A percentile compares a stretch with the other conserved stretches of the same genome.
Conservation (phyloP, 1,139 yeast species). For the Debaryomyces nepalensis region DNA sequence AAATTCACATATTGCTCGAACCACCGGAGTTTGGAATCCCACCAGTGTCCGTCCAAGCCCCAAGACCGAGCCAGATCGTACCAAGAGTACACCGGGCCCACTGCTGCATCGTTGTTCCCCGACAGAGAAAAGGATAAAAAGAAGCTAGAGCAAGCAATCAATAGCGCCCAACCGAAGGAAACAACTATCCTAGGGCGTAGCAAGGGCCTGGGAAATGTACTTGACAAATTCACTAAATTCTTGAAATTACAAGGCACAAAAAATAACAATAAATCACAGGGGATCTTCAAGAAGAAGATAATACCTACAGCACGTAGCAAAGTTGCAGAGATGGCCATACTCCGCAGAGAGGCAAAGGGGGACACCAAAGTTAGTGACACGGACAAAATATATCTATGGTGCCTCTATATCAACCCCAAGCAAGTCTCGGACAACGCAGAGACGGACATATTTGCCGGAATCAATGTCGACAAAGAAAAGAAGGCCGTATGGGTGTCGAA, state of each 20-base stretch:
- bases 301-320: slow-evolving; percentile 16
- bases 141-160: slow-evolving; percentile 45
- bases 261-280: slow-evolving; percentile 14
- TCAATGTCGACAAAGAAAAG: slow-evolving; percentile 34
- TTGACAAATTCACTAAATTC: slow-evolving; percentile 43
- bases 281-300: slow-evolving; percentile 24
- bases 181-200: slow-evolving; percentile 31
- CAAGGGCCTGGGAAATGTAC: slow-evolving; percentile 37
- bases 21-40: slow-evolving; percentile 56
- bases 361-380: slow-evolving; percentile 56
- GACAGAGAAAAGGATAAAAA: slow-evolving; percentile 49
- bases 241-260: slow-evolving; percentile 36
- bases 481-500: slow-evolving; percentile 58
- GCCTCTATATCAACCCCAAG: slow-evolving; percentile 49
- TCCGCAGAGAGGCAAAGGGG: slow-evolving; percentile 66
- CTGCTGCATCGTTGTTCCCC: slow-evolving; percentile 58
- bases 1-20: slow-evolving; percentile 58
- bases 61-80: slow-evolving; percentile 21
- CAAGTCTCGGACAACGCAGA: slow-evolving; percentile 31
- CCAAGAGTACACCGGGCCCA: slow-evolving; percentile 25
- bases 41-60: slow-evolving; percentile 43
- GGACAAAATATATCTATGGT: slow-evolving; percentile 69
- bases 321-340: slow-evolving; percentile 34
- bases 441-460: slow-evolving; percentile 20
- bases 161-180: slow-evolving; percentile 29